These are phyloP conservation scores for Hypoxylon sp. DNA, from an alignment of 2,329 filamentous ascomycete genomes.

Conservation along the genomic window DNA sequence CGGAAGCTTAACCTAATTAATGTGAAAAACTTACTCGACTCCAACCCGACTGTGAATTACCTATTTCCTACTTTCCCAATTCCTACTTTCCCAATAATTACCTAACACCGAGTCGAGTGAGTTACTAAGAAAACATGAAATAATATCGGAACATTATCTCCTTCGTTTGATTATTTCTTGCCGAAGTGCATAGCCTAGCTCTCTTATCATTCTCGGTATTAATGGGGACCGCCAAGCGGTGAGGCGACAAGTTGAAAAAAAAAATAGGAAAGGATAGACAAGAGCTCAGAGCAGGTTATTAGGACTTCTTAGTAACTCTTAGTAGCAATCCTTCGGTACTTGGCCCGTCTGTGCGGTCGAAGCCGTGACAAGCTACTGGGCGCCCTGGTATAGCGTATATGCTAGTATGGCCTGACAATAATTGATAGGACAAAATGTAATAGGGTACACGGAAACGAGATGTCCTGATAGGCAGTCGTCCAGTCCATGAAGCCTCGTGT, in stretches of 20 bases:
- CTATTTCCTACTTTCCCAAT: not conserved
- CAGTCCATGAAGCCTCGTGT: conserved; percentile 13
- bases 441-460: conserved; percentile 27
- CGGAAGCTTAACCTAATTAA: conserved; percentile 22
- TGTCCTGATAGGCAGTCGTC: conserved; percentile 20
- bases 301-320: conserved; percentile 1
- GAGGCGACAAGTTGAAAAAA: conserved; percentile 26
- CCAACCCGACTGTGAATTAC: not conserved
- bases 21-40: not conserved
- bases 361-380: conserved; percentile 18
- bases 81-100: too few relatives aligned
- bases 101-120: not conserved
- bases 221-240: conserved; percentile 31
- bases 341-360: conserved; percentile 15
- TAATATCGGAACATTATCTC: conserved; percentile 9
- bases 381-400: conserved; percentile 20
- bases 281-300: conserved; percentile 13
- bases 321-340: conserved; percentile 35
- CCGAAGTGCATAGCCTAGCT: conserved; percentile 8
- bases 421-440: conserved; percentile 25
- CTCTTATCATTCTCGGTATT: conserved; percentile 22
- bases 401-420: conserved; percentile 27
- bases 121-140: not conserved
- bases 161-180: conserved; percentile 11
- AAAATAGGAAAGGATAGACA: conserved; percentile 28